Conservation (phyloP, 192 early-diverging fungal species). For the Gaertneriomyces semiglobifer region DNA sequence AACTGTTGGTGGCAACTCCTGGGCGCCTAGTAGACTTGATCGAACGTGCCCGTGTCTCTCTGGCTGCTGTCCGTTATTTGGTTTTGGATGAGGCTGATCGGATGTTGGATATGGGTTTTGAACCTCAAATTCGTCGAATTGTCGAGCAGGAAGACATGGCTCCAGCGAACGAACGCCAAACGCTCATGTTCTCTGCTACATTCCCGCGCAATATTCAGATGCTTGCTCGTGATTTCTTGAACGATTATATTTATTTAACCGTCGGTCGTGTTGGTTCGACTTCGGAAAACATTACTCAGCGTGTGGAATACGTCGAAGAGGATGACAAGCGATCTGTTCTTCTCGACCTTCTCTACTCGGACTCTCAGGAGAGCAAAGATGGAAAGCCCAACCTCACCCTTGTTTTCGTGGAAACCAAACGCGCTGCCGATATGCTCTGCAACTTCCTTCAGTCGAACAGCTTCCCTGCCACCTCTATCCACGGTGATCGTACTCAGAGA, state of each 20-base stretch:
- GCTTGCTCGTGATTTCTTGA: conserved; percentile 89
- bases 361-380: conserved; percentile 46
- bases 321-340: conserved; percentile 88
- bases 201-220: conserved; percentile 90
- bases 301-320: conserved; percentile 89
- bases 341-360: conserved; percentile 68
- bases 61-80: conserved; percentile 68
- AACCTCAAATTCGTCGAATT: conserved; percentile 84
- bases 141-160: conserved; percentile 75
- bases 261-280: conserved; percentile 93
- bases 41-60: conserved; percentile 72
- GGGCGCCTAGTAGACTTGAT: conserved; percentile 90
- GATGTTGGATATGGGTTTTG: conserved; percentile 97
- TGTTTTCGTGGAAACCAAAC: conserved; percentile 97
- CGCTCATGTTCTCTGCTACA: conserved; percentile 98
- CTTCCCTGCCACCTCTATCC: conserved; percentile 94
- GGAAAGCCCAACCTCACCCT: conserved; percentile 67
- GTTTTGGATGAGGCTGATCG: conserved; percentile 59
- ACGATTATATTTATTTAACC: conserved; percentile 70
- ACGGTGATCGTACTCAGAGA: conserved; percentile 92
- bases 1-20: conserved; percentile 90
- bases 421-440: conserved; percentile 84
- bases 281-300: conserved; percentile 93
- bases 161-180: conserved; percentile 62
- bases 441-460: conserved; percentile 70